Percentiles rank a stretch among this genome's conserved stretches.
phyloP scores from a whole-genome alignment of 345 rosid species.

The Camelina neglecta region DNA sequence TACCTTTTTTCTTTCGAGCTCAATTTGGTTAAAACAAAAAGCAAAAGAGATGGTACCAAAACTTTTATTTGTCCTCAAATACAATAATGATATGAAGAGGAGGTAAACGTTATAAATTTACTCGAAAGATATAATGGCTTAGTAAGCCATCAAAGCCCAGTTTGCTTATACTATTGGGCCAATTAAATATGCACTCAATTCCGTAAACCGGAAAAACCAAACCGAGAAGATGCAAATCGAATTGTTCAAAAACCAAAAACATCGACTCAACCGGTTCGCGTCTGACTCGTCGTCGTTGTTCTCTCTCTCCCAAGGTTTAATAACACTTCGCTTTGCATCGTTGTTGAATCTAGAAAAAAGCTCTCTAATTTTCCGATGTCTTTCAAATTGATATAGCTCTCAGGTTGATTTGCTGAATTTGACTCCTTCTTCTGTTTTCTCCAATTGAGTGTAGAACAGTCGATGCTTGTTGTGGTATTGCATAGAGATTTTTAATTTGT shows the following conservation, averaged over 20 bases:
- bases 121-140: neutral
- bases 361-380: too few species aligned
- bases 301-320: neutral
- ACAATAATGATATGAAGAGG: neutral
- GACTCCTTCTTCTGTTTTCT: neutral
- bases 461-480: neutral
- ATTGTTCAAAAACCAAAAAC: neutral
- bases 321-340: neutral
- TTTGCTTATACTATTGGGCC: conserved; percentile 2
- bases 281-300: neutral
- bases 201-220: neutral
- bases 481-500: neutral
- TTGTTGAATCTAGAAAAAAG: too few species aligned
- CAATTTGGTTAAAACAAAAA: conserved; percentile 12
- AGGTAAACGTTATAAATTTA: neutral
- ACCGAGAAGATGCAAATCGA: neutral
- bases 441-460: neutral
- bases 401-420: neutral
- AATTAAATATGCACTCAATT: neutral
- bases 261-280: neutral
- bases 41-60: conserved; percentile 21
- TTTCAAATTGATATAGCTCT: neutral
- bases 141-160: neutral
- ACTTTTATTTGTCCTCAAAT: neutral
- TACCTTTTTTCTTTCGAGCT: neutral